Percentiles rank a stretch among this genome's conserved stretches.
These are phyloP conservation scores for Cavenderia fasciculata DNA, from an alignment of 78 protist species.

Conservation along the genomic window DNA sequence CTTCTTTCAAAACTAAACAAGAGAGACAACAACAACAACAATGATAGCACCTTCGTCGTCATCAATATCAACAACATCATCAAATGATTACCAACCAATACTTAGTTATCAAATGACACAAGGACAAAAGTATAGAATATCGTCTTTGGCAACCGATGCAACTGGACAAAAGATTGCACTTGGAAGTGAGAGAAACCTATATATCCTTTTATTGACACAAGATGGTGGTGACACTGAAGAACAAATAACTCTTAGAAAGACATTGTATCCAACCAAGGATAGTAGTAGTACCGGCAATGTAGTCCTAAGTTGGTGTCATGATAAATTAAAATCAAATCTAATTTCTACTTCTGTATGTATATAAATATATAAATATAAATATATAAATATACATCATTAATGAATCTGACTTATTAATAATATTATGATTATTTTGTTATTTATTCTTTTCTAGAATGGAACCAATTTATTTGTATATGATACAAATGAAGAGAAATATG, in stretches of 20 bases:
- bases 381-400: background rate
- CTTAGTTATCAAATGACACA: background rate
- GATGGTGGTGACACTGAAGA: background rate
- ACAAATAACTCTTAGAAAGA: background rate
- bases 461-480: slow-evolving; percentile 23
- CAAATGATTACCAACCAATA: background rate
- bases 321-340: background rate
- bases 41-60: too few relatives aligned
- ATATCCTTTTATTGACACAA: slow-evolving; percentile 2
- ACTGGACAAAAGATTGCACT: slow-evolving; percentile 11
- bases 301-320: background rate
- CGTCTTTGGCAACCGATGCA: background rate
- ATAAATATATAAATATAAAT: background rate
- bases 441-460: background rate
- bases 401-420: background rate
- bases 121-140: background rate
- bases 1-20: too few relatives aligned
- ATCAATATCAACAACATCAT: background rate
- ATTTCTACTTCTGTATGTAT: slow-evolving; percentile 22
- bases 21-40: too few relatives aligned
- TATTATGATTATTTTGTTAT: background rate
- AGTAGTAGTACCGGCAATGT: background rate
- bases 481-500: background rate
- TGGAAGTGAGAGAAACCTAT: slow-evolving; percentile 12
- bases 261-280: background rate